Conservation (phyloP, 2,329 filamentous ascomycete genomes). For the Clonostachys solani region DNA sequence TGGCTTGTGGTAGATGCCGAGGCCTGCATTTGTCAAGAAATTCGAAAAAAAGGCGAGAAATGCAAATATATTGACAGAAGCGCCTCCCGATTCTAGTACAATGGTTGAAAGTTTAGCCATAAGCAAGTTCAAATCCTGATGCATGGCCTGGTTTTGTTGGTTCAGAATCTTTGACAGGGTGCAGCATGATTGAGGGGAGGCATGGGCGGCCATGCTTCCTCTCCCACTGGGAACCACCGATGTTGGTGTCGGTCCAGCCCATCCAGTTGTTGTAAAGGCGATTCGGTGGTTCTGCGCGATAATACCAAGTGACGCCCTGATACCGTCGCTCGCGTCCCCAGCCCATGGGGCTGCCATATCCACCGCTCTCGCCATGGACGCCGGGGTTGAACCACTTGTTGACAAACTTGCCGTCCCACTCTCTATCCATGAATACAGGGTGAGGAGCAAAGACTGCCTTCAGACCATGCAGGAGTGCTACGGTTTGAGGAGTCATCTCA, state of each 20-base stretch:
- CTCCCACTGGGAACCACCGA: constrained; percentile 55
- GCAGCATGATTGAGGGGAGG: constrained; percentile 54
- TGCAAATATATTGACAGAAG: too few species aligned
- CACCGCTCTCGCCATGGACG: constrained; percentile 47
- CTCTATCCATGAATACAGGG: constrained; percentile 74
- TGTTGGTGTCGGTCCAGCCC: constrained; percentile 50
- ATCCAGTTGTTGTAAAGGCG: constrained; percentile 61
- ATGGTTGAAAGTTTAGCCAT: constrained; percentile 20
- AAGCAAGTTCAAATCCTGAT: constrained; percentile 29
- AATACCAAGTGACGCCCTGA: constrained; percentile 58
- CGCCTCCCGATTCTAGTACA: too few species aligned
- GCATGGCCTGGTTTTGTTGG: constrained; percentile 39
- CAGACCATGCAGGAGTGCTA: constrained; percentile 71
- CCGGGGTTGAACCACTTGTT: constrained; percentile 59
- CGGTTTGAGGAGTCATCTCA: constrained; percentile 74
- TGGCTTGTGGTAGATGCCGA: too few species aligned
- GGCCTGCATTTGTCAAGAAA: too few species aligned
- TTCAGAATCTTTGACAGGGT: constrained; percentile 55
- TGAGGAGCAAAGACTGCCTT: constrained; percentile 78
- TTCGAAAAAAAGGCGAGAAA: too few species aligned
- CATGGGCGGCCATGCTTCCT: constrained; percentile 49
- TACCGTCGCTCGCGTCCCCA: constrained; percentile 56
- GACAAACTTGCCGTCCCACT: constrained; percentile 55
- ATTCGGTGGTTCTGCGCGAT: constrained; percentile 51
- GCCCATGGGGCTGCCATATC: constrained; percentile 51